Evolutionary conservation across 352 stramenopile species (phyloP), one percentile per base, ranked within the genome.

Genomic region (Globisporangium orthogonon): DNA sequence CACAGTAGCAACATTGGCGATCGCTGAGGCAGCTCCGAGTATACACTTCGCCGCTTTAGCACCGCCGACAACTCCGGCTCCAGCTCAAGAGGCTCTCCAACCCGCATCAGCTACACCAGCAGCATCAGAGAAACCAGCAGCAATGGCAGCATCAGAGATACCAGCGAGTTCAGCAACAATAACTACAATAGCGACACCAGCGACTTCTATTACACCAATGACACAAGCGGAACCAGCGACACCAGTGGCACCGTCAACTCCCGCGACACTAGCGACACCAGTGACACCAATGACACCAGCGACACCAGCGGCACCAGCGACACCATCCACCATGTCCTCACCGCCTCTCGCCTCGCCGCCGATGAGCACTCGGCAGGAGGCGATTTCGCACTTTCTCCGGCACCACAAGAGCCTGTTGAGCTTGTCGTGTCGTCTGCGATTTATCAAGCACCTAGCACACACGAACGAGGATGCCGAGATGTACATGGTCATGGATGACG

Each of bases 401-500:
- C 59, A 80, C 54, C 75, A 74, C 64, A 72, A 76, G 60, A 54
- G 61, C 48, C 46, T 76, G 28, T 18, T 79, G 59, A 63, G 63
- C 33, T 52, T 68, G 10, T 45, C 62, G 17, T 65, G 54, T 40
- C 61, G 71, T 9, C 37, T 74, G 33, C 61, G 54, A 7, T 76
- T 83, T 28, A 74, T 80, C 44, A 69, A 76, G 39, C 69, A 80
- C 57, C 58, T 83, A 7, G 65, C 65, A 2, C 58, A 67, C 29
- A 37, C 69, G 10, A 50, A 56, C 9, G 69, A 70, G 14, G 70
- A 80, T 40, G 66, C 70, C 1, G 67, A 79, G 54, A 74, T 76
- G 61, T 83, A 78, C 44, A 44, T 68, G 10, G 68, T 74, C 44
- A 84, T 84, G 74, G 67, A 75, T 57, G 67, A 73, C 45, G 61